Evolutionary conservation across 1,284 basidiomycete genomes (phyloP).

Genomic region (Microbotryum intermedium): DNA sequence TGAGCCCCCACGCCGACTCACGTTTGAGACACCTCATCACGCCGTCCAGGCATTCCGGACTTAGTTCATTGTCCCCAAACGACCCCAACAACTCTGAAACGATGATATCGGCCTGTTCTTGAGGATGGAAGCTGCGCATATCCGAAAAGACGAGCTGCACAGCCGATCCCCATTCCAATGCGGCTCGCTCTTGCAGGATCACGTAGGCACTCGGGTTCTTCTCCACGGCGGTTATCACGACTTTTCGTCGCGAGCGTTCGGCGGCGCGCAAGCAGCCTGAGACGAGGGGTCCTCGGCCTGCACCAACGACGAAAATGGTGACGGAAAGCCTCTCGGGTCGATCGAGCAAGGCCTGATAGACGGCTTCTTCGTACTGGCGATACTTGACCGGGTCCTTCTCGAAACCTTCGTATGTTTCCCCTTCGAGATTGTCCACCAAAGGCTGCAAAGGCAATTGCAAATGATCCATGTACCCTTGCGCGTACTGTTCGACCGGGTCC

Average conservation of each 20-base stretch:
- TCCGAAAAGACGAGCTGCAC: slow-evolving; percentile 84
- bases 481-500: slow-evolving; percentile 71
- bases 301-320: slow-evolving; percentile 82
- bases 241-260: slow-evolving; percentile 53
- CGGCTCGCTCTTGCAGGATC: slow-evolving; percentile 72
- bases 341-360: slow-evolving; percentile 70
- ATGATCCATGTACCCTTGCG: slow-evolving; percentile 87
- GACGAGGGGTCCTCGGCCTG: slow-evolving; percentile 91
- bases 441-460: slow-evolving; percentile 92
- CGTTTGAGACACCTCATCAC: slow-evolving; percentile 31
- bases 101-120: slow-evolving; percentile 83
- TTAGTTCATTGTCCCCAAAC: slow-evolving; percentile 97
- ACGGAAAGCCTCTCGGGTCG: slow-evolving; percentile 54
- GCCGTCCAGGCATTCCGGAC: slow-evolving; percentile 57
- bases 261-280: slow-evolving; percentile 72
- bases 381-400: slow-evolving; percentile 98
- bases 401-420: slow-evolving; percentile 92
- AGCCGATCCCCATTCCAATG: slow-evolving; percentile 69
- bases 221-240: slow-evolving; percentile 77
- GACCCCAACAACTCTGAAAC: slow-evolving; percentile 93
- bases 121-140: slow-evolving; percentile 74
- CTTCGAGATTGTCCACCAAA: slow-evolving; percentile 92
- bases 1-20: not conserved
- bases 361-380: slow-evolving; percentile 85
- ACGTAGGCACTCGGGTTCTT: slow-evolving; percentile 93